A percentile compares a stretch with the other conserved stretches of the same genome.
phyloP scores from a whole-genome alignment of 164 flowering plant species.

The Euptelea pleiosperma region DNA sequence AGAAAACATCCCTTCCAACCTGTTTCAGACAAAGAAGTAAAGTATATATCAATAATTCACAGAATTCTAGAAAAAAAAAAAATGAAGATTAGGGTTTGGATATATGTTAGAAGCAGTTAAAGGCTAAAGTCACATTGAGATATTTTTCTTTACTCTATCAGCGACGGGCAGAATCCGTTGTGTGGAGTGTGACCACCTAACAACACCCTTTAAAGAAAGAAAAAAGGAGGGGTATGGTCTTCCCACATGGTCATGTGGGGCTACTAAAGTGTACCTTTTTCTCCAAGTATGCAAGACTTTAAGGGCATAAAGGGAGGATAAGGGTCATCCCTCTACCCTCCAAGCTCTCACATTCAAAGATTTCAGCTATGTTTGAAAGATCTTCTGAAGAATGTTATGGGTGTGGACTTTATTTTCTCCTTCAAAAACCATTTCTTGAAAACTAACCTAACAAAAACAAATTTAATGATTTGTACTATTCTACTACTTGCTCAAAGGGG shows the following conservation, averaged over 20 bases:
- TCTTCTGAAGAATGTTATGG: background rate
- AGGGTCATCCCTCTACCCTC: background rate
- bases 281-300: background rate
- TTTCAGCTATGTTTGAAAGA: background rate
- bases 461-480: background rate
- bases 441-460: background rate
- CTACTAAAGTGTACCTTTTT: background rate
- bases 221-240: background rate
- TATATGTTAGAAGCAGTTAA: background rate
- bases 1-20: no score
- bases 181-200: background rate
- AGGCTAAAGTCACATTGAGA: background rate
- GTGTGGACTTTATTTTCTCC: background rate
- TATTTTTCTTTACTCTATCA: background rate
- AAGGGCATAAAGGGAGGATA: background rate
- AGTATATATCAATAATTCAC: no score
- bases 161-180: background rate
- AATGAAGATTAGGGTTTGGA: background rate
- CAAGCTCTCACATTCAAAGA: constrained; percentile 1
- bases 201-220: background rate
- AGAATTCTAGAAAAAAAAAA: background rate
- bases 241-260: background rate
- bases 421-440: background rate
- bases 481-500: no score
- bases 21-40: no score